Evolutionary conservation across 2,329 filamentous ascomycete species (phyloP).

Genomic region (Stagonosporopsis tanaceti): DNA sequence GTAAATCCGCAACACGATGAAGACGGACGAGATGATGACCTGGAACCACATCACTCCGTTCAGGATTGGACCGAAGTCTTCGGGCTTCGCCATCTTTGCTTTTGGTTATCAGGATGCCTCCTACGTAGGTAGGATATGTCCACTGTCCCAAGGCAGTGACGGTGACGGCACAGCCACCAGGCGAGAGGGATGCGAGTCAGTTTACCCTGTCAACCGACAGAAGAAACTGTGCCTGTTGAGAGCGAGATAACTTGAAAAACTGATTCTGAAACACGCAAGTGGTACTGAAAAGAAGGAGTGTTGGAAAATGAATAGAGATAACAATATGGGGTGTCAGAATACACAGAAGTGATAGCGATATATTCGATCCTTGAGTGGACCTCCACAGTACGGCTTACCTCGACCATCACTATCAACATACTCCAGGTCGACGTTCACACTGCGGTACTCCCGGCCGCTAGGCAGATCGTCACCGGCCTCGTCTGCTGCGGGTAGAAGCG

Average conservation of each 20-base stretch:
- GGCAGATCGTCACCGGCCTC: slow-evolving; percentile 16
- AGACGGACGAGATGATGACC: slow-evolving; percentile 33
- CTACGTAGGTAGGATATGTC: background rate
- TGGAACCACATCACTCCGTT: slow-evolving; percentile 45
- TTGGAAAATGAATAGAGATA: background rate
- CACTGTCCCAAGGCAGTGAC: background rate
- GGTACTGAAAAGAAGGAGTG: background rate
- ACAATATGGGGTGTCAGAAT: background rate
- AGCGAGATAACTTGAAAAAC: too few species aligned
- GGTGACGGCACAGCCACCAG: background rate
- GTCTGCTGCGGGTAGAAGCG: slow-evolving; percentile 13
- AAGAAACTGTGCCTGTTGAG: background rate
- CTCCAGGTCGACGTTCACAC: slow-evolving; percentile 1
- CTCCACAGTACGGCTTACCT: slow-evolving; percentile 7
- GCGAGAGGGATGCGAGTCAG: background rate
- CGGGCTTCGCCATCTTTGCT: slow-evolving; percentile 27
- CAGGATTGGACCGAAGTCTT: slow-evolving; percentile 34
- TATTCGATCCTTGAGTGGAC: background rate
- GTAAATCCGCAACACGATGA: slow-evolving; percentile 39
- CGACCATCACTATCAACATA: background rate
- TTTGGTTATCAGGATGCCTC: background rate
- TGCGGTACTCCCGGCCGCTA: slow-evolving; percentile 5
- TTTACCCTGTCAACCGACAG: background rate
- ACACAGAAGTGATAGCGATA: background rate
- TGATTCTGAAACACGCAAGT: background rate